Base-by-base conservation (phyloP, 2,329 filamentous ascomycete genomes). In the Fusarium graminum region DNA sequence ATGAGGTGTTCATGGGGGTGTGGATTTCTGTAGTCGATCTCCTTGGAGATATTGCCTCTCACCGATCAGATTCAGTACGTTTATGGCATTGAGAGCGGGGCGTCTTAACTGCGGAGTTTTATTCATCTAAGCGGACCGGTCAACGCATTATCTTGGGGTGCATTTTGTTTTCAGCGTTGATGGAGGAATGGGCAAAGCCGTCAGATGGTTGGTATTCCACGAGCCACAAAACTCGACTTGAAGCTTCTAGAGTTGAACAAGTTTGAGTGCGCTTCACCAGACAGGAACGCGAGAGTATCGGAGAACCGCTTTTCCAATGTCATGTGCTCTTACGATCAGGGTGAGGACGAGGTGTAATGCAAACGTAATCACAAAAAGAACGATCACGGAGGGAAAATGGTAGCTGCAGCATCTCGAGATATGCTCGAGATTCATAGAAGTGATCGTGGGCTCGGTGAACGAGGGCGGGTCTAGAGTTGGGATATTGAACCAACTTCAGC, bases 51-150 rank as follows among this genome's bases (percentile, higher is more conserved):
- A 63, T 67, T 65, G 61, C 60, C 56, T 59, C 55, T 59, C 56
- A 63, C 52, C 68, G 62, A 68, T 70, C 50, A 63, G 39, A 69
- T 70, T 71, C 62, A 68, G 59, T 53, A 72, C 67, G 67, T 69
- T 67, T 69, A 63, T 63, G 70, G 71, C 72, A 76, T 76, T 72
- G 68, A 68, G 67, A 76, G 75, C 75, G 74, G 71, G 75, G 75
- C 74, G 74, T 68, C 75, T 58, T 68, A 74, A 45, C 63, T 69
- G 60, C 51, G 73, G 74, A 67, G 68, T 74, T 74, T 72, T 53
- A 63, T 65, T 70, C 69, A 70, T 63, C 43, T 62, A 52, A 58
- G 42, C 64, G 59, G 59, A 59, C 30, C 67, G 62, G 55, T 38
- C 57, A 64, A 62, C 64, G 67, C 68, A 70, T 72, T 73, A 26